phyloP scores from a whole-genome alignment of 2,329 filamentous ascomycete genomes.

The Arthrobotrys megalospora region DNA sequence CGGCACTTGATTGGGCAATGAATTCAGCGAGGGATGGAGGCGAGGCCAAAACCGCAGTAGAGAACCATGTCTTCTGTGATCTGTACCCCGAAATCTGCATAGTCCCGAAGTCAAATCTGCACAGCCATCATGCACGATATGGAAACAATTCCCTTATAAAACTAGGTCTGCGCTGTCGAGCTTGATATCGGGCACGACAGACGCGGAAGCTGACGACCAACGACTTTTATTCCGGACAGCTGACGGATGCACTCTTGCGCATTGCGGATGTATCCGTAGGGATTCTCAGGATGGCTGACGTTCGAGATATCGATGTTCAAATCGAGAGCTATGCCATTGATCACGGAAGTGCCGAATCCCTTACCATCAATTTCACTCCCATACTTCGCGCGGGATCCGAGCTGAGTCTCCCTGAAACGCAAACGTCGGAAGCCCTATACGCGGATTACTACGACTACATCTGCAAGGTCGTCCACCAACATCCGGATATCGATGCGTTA shows the following conservation, averaged over 20 bases:
- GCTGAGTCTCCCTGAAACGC: constrained; percentile 42
- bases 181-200: background rate
- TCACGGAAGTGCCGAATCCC: constrained; percentile 40
- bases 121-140: constrained; percentile 18
- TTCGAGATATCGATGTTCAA: constrained; percentile 29
- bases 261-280: too few species aligned
- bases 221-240: too few species aligned
- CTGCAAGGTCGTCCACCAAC: constrained; percentile 50
- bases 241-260: too few species aligned
- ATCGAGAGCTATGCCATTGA: constrained; percentile 21
- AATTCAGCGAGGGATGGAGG: background rate
- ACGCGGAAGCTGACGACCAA: too few species aligned
- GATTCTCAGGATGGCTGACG: constrained; percentile 25
- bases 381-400: constrained; percentile 28
- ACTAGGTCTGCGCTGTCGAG: background rate
- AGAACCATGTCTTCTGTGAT: constrained; percentile 8
- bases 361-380: constrained; percentile 48
- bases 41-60: constrained; percentile 19
- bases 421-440: constrained; percentile 29
- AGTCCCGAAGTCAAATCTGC: constrained; percentile 7
- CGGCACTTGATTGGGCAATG: constrained; percentile 9
- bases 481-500: constrained; percentile 53
- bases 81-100: constrained; percentile 12
- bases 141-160: background rate
- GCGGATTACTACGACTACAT: constrained; percentile 56